These are phyloP conservation scores for Sequoia sempervirens DNA, from an alignment of 75 land plant species.

Conservation along the genomic window DNA sequence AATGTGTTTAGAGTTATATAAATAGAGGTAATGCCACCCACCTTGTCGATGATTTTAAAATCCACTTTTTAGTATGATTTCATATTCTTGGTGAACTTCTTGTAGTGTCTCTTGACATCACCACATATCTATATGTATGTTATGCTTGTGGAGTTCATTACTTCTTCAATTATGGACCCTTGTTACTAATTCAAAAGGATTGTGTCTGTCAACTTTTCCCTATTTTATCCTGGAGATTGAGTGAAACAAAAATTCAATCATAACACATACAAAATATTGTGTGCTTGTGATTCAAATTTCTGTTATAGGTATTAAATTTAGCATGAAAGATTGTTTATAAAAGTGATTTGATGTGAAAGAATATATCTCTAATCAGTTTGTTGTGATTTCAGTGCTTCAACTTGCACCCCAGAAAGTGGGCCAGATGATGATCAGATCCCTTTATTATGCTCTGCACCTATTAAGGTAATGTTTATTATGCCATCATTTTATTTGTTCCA, in stretches of 20 bases:
- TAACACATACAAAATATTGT: neutral
- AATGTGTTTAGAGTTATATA: too few relatives aligned
- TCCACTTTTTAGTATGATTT: too few relatives aligned
- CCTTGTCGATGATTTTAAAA: too few relatives aligned
- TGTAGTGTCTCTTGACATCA: too few relatives aligned
- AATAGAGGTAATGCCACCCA: too few relatives aligned
- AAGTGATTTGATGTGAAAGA: neutral
- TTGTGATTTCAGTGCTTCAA: constrained; percentile 9
- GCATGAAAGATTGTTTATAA: neutral
- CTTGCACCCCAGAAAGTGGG: neutral
- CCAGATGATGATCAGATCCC: neutral
- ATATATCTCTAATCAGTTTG: neutral
- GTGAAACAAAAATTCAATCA: neutral
- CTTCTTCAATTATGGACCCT: too few relatives aligned
- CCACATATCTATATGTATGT: too few relatives aligned
- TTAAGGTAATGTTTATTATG: constrained; percentile 1
- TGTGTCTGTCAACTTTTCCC: neutral
- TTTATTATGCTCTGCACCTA: constrained; percentile 13
- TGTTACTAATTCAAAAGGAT: neutral
- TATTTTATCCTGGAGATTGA: neutral
- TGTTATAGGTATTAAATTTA: neutral
- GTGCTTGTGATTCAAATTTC: neutral
- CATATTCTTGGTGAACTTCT: too few relatives aligned
- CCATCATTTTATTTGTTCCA: neutral
- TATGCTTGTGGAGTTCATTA: too few relatives aligned